A percentile compares a stretch with the other conserved stretches of the same genome.
Conservation (phyloP, 1,139 yeast genomes). For the Zygotorulaspora mrakii region DNA sequence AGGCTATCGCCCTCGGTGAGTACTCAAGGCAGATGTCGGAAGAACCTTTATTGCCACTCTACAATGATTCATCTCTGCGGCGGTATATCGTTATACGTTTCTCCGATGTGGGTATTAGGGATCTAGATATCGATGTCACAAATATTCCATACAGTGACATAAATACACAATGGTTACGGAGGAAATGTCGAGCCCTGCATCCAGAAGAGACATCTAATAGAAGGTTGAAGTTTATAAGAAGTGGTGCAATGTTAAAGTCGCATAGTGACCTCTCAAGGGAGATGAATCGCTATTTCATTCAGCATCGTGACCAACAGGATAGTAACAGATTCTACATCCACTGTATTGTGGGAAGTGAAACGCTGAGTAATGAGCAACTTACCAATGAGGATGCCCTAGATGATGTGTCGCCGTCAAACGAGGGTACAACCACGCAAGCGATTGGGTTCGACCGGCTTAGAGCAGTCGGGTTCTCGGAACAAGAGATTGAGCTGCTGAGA, state of each 20-base stretch:
- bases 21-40: constrained; percentile 10
- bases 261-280: constrained; percentile 49
- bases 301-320: constrained; percentile 14
- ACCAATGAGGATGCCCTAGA: constrained; percentile 61
- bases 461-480: constrained; percentile 76
- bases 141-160: constrained; percentile 36
- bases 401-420: constrained; percentile 32
- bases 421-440: constrained; percentile 61
- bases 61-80: constrained; percentile 10
- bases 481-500: constrained; percentile 68
- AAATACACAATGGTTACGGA: constrained; percentile 44
- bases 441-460: constrained; percentile 82
- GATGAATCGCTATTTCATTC: constrained; percentile 24
- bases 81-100: constrained; percentile 47
- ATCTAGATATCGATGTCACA: constrained; percentile 43
- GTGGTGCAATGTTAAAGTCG: constrained; percentile 67
- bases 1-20: background rate
- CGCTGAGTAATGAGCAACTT: constrained; percentile 54
- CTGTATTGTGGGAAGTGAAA: constrained; percentile 72
- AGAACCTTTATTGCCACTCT: constrained; percentile 16
- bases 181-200: constrained; percentile 41
- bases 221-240: constrained; percentile 66
- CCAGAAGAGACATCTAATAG: constrained; percentile 42
- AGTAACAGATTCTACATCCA: constrained; percentile 54
- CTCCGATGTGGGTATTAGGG: constrained; percentile 45